Base-by-base conservation (phyloP, 139 green algal species). In the Chlorella sorokiniana region DNA sequence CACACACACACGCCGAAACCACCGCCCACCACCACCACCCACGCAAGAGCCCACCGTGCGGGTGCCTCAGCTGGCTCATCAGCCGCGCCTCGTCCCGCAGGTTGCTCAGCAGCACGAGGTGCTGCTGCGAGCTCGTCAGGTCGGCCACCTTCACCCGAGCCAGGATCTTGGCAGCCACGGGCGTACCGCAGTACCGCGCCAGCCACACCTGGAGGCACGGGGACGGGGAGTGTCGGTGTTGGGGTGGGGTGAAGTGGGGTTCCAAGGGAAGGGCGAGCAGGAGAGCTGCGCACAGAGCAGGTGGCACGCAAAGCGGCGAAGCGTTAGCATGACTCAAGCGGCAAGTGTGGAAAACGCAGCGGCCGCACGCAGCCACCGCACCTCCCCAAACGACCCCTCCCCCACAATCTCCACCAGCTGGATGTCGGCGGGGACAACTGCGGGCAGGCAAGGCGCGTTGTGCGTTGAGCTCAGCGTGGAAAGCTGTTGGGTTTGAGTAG, bases 51-150 rank as follows among this genome's bases (percentile, higher is more conserved):
- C 8, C 69, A 77, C 69, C 69, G 52, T 93, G 91, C 25, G 85
- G 85, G 67, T 90, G 86, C 25, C 82, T 64, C 85, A 93, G 76
- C 23, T 63, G 45, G 33, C 78, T 79, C 85, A 93, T 87, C 54
- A 93, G 86, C 29, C 72, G 59, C 4, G 86, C 87, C 81, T 93
- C 89, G 64, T 87, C 29, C n/a, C 29, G 33, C 44, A 77, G 69
- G 31, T 62, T 62, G 44, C 44, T 27, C 44, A 77, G 44, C 44
- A 37, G 27, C 22, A 29, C 33, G 6, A 29, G 40, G n/a, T 62
- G 31, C 45, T 77, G 69, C 69, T 63, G 11, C 16, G 11, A 38
- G 29, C 31, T 29, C 5, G 69, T 42, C 8, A 31, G n/a, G n/a
- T n/a, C n/a, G 44, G 69, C 31, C n/a, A 38, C 69, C 25, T 42